Conservation (phyloP, 2,329 filamentous ascomycete genomes). For the Neofusicoccum kwambonambiense region DNA sequence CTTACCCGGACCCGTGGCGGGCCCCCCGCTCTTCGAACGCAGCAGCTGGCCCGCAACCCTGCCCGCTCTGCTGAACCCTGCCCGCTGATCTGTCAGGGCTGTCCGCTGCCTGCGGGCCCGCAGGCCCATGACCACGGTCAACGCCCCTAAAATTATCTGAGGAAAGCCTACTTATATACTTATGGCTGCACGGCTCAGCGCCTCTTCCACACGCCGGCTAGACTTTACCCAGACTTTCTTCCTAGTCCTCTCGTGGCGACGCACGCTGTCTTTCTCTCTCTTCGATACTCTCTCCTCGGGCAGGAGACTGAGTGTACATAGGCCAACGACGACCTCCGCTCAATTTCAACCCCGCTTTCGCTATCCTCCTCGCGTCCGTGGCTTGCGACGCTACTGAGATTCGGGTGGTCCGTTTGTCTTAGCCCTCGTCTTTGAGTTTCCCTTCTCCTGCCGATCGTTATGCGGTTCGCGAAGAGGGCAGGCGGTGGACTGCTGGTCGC, state of each 20-base stretch:
- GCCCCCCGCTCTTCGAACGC: no score
- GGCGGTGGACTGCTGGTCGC: neutral
- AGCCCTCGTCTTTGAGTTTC: no score
- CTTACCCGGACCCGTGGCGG: no score
- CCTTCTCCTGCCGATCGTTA: neutral
- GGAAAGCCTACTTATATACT: neutral
- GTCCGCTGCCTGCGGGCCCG: neutral
- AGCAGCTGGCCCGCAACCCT: no score
- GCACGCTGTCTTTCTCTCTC: neutral
- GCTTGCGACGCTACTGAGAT: neutral
- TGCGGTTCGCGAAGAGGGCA: neutral
- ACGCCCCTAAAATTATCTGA: neutral
- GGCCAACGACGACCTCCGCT: neutral
- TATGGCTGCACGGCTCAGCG: neutral
- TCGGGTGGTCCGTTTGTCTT: no score
- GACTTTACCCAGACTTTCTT: neutral
- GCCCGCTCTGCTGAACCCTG: neutral
- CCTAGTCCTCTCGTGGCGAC: neutral
- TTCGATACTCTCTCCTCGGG: neutral
- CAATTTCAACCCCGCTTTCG: neutral
- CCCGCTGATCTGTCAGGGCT: neutral
- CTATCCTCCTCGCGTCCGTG: neutral
- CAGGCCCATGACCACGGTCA: constrained; percentile 3
- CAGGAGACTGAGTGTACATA: neutral
- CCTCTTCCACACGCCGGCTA: neutral